These are phyloP conservation scores for Prunus mongolica DNA, from an alignment of 306 rosid genomes.

Conservation along the genomic window DNA sequence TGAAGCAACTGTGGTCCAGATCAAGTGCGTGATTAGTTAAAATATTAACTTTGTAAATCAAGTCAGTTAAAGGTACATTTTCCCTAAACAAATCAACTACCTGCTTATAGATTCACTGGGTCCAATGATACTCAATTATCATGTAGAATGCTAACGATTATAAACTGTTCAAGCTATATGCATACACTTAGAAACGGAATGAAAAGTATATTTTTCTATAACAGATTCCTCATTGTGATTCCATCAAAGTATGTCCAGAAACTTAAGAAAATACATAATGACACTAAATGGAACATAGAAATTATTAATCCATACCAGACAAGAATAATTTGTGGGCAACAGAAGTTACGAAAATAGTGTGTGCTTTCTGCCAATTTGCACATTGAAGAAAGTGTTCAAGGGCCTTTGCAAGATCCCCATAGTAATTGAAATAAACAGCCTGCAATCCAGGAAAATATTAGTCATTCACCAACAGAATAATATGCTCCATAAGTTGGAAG, in stretches of 20 bases:
- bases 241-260: neutral
- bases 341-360: conserved; percentile 63
- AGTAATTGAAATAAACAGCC: conserved; percentile 77
- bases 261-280: neutral
- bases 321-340: conserved; percentile 77
- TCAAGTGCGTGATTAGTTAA: neutral
- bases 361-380: conserved; percentile 93
- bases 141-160: too few species aligned
- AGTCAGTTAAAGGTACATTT: neutral
- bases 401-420: conserved; percentile 64
- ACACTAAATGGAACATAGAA: neutral
- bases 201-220: neutral
- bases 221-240: neutral
- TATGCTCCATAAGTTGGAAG: neutral
- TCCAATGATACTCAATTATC: neutral
- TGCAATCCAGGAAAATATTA: conserved; percentile 38
- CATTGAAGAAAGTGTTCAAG: conserved; percentile 83
- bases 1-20: neutral
- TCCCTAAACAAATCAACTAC: neutral
- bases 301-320: conserved; percentile 42
- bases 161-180: neutral
- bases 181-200: neutral
- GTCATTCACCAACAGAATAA: conserved; percentile 26
- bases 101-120: neutral
- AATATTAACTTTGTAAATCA: neutral